phyloP scores from a whole-genome alignment of 164 flowering plant species.

The Hamamelis virginiana region DNA sequence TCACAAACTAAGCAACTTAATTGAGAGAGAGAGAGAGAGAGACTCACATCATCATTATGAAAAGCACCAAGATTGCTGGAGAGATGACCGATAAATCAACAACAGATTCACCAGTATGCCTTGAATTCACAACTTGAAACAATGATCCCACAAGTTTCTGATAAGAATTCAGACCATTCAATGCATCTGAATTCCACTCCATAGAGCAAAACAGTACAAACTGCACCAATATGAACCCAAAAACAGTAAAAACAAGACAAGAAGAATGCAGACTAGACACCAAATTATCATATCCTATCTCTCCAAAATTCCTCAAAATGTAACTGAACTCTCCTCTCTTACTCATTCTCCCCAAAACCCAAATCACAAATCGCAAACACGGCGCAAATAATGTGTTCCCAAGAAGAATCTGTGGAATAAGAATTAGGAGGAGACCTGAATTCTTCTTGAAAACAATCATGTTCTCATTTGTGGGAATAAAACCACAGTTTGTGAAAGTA shows the following conservation, averaged over 20 bases:
- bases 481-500: slow-evolving; percentile 36
- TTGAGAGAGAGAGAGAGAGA: slow-evolving; percentile 15
- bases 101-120: slow-evolving; percentile 68
- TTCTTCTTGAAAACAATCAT: slow-evolving; percentile 63
- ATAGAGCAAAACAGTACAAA: slow-evolving; percentile 40
- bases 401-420: slow-evolving; percentile 56
- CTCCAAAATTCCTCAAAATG: slow-evolving; percentile 34
- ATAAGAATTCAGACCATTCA: slow-evolving; percentile 46
- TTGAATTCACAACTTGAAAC: slow-evolving; percentile 51
- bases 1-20: too few relatives aligned
- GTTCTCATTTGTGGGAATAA: slow-evolving; percentile 79
- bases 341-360: slow-evolving; percentile 30
- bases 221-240: slow-evolving; percentile 51
- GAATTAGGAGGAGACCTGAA: slow-evolving; percentile 56
- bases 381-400: slow-evolving; percentile 72
- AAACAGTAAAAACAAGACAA: slow-evolving; percentile 37
- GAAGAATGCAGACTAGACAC: slow-evolving; percentile 31
- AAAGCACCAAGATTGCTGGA: slow-evolving; percentile 55
- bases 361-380: slow-evolving; percentile 38
- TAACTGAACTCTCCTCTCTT: slow-evolving; percentile 30
- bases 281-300: slow-evolving; percentile 44
- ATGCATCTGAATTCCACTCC: slow-evolving; percentile 63
- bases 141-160: slow-evolving; percentile 52
- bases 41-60: slow-evolving; percentile 75
- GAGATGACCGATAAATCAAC: slow-evolving; percentile 56